These are phyloP conservation scores for Sphagnum fallax DNA, from an alignment of 228 moss, liverwort and hornwort species.

Conservation along the genomic window DNA sequence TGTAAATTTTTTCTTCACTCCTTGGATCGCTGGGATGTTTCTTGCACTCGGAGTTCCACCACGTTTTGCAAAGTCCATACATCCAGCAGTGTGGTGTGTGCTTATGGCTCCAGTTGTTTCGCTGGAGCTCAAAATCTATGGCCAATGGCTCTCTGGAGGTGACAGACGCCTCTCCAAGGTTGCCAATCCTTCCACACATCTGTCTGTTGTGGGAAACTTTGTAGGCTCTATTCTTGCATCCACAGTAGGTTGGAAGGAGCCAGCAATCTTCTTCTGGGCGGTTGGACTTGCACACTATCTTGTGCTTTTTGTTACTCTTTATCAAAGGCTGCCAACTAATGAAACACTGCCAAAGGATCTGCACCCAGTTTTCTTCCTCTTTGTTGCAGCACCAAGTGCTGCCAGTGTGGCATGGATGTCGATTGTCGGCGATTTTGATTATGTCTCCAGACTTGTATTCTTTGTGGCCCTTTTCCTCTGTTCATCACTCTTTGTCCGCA, in stretches of 20 bases:
- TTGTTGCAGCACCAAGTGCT: constrained; percentile 46
- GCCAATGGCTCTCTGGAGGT: constrained; percentile 56
- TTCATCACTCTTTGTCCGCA: constrained; percentile 33
- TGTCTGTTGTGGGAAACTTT: constrained; percentile 54
- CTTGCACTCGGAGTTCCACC: constrained; percentile 38
- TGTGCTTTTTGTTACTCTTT: constrained; percentile 58
- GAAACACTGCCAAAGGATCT: constrained; percentile 51
- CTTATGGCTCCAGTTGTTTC: constrained; percentile 33
- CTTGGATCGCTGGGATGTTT: constrained; percentile 54
- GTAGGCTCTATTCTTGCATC: constrained; percentile 39
- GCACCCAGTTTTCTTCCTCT: constrained; percentile 57
- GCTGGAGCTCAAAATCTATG: constrained; percentile 55
- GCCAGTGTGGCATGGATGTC: constrained; percentile 49
- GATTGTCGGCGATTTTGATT: constrained; percentile 35
- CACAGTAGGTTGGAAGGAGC: constrained; percentile 36
- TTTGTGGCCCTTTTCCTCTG: constrained; percentile 52
- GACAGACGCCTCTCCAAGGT: constrained; percentile 46
- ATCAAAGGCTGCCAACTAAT: constrained; percentile 51
- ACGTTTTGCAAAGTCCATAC: constrained; percentile 14
- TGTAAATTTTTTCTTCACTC: constrained; percentile 57
- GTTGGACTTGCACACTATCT: constrained; percentile 54
- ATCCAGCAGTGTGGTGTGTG: constrained; percentile 40
- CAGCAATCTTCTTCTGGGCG: constrained; percentile 54
- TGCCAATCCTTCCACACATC: constrained; percentile 59
- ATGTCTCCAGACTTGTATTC: constrained; percentile 38